These are phyloP conservation scores for Debaryomyces maramus DNA, from an alignment of 805 yeast species.

Conservation along the genomic window DNA sequence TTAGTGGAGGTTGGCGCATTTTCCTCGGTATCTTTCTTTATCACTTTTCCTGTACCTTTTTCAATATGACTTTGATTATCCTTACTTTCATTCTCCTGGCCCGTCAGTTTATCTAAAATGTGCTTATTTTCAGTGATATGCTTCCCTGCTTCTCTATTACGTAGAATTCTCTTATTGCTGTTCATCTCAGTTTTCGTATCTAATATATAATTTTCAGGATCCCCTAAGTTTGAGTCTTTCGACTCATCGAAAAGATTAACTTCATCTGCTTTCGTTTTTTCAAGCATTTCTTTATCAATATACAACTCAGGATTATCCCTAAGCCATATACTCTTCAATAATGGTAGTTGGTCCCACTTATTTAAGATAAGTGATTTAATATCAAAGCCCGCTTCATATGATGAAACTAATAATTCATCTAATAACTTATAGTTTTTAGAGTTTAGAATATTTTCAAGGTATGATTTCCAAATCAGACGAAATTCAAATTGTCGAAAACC, in stretches of 20 bases:
- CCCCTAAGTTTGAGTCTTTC: not conserved
- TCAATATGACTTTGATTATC: not conserved
- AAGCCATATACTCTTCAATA: conserved; percentile 16
- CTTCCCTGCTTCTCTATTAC: too few species aligned
- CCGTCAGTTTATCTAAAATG: not conserved
- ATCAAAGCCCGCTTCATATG: conserved; percentile 14
- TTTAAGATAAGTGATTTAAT: conserved; percentile 15
- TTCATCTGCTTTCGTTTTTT: not conserved
- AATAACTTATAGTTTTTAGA: conserved; percentile 12
- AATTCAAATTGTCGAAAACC: conserved; percentile 16
- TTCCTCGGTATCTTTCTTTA: not conserved
- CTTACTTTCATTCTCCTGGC: not conserved
- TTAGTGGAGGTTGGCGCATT: not conserved
- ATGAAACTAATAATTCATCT: conserved; percentile 15
- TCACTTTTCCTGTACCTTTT: not conserved
- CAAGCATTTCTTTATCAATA: conserved; percentile 7
- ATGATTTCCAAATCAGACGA: conserved; percentile 18
- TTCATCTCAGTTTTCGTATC: not conserved
- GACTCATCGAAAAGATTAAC: not conserved
- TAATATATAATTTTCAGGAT: not conserved
- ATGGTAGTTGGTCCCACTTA: conserved; percentile 23
- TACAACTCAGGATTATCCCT: conserved; percentile 7
- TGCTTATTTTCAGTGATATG: not conserved
- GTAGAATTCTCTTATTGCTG: not conserved
- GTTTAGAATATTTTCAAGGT: conserved; percentile 13